Base-by-base conservation (phyloP, 208 protist genomes). In the Leishmania martiniquensis region DNA sequence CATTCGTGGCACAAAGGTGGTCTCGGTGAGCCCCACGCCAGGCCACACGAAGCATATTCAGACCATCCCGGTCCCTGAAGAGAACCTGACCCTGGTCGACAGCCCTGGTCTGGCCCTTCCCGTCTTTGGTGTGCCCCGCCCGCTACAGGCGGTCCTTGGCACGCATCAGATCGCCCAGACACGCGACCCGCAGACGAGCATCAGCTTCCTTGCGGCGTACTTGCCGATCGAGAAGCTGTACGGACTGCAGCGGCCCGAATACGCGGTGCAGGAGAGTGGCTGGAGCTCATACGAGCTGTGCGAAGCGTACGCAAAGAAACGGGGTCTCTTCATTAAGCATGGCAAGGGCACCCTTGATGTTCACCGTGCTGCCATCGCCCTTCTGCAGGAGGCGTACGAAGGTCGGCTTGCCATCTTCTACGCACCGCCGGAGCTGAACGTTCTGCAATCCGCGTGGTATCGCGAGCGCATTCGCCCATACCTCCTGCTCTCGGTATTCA, bases 21-120 rank as follows among this genome's bases (percentile, higher is more conserved):
- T 99, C 22, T 97, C 90, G 25, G 92, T 97, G n/a, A 98, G 91
- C 67, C 77, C 88, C 25, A 99, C 97, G 22, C 95, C 98, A 6
- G 99, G 99, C 0, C 98, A 99, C 85, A 99, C 98, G 29, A 99
- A 99, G 76, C 97, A 99, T 73, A 78, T 99, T 42, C 97, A 99
- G 84, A 99, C 98, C 1, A 99, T 99, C 49, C 93, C 93, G 42
- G 81, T 99, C 12, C 90, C 94, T 1, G 81, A 68, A 15, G 91
- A 97, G 70, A 49, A 83, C 34, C 77, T 99, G 71, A 90, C 92
- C 12, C 87, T 99, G 15, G 95, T 98, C 54, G 98, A 99, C 87
- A 98, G 96, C 77, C 98, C 98, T 0, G 98, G 98, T 10, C 82
- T 99, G 6, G 93, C 95, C 5, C 98, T 99, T 72, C 98, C 98